Percentiles rank a stretch among this genome's conserved stretches.
Evolutionary conservation across 768 basidiomycete genomes (phyloP).

Genomic region (Tephrocybe rancida): DNA sequence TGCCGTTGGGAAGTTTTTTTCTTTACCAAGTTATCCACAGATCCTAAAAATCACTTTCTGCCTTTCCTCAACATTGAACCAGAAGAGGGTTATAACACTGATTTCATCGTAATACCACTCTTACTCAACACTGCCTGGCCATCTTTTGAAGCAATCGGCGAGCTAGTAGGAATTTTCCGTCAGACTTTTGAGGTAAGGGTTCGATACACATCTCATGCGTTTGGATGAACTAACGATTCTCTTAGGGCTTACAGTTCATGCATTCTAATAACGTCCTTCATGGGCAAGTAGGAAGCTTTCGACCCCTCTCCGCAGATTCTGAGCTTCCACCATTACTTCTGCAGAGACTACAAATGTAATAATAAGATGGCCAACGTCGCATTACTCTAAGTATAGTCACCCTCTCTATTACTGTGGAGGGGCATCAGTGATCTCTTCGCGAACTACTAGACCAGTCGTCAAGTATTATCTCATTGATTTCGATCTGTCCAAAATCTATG

Average conservation of each 20-base stretch:
- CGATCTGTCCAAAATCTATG: constrained; percentile 27
- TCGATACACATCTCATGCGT: background rate
- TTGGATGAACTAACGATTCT: background rate
- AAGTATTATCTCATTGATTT: constrained; percentile 35
- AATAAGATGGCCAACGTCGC: constrained; percentile 33
- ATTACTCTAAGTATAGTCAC: constrained; percentile 17
- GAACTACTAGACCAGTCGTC: constrained; percentile 22
- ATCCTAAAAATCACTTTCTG: constrained; percentile 37
- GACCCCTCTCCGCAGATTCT: too few relatives aligned
- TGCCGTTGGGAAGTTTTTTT: constrained; percentile 28
- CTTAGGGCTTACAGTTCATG: constrained; percentile 35
- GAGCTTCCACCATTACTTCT: background rate
- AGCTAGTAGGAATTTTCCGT: constrained; percentile 29
- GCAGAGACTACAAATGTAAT: constrained; percentile 20
- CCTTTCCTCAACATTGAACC: constrained; percentile 27
- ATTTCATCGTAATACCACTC: constrained; percentile 31
- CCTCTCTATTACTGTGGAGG: constrained; percentile 22
- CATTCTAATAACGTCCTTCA: constrained; percentile 32
- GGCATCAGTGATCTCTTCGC: constrained; percentile 7
- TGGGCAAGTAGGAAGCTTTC: constrained; percentile 20
- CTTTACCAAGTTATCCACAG: constrained; percentile 9
- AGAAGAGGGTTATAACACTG: constrained; percentile 18
- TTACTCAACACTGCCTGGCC: constrained; percentile 19
- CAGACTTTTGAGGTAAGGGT: constrained; percentile 27
- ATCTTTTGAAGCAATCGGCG: constrained; percentile 32